Conservation (phyloP, 257 asterid species). For the Przewalskia tangutica region DNA sequence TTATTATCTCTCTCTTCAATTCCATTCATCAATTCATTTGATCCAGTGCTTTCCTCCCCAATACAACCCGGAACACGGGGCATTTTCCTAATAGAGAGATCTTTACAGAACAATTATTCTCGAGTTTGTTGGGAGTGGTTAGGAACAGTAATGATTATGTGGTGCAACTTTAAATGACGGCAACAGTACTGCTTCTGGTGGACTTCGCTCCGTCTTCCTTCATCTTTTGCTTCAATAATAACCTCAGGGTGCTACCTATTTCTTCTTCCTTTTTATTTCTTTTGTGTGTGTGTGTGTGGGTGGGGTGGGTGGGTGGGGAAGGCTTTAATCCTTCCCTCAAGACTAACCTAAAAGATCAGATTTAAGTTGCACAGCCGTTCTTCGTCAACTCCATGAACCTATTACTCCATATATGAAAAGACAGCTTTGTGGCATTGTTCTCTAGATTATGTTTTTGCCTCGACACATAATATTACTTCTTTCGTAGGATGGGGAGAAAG, state of each 20-base stretch:
- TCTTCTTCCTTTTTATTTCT: too few relatives aligned
- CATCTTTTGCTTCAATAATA: neutral
- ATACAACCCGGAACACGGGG: neutral
- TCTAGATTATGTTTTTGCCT: neutral
- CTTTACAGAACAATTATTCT: neutral
- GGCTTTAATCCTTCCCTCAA: neutral
- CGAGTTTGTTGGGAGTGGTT: neutral
- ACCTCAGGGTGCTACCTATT: neutral
- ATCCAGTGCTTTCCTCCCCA: neutral
- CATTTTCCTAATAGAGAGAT: neutral
- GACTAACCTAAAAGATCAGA: neutral
- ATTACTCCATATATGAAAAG: neutral
- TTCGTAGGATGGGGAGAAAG: slow-evolving; percentile 58
- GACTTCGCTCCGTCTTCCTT: neutral
- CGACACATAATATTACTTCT: neutral
- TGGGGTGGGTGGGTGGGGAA: neutral
- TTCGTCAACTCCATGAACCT: neutral
- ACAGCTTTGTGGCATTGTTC: neutral
- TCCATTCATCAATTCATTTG: neutral
- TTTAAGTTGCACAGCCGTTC: neutral
- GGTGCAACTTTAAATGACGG: neutral
- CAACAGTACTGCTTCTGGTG: neutral
- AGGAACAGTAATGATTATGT: neutral
- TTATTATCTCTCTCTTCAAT: neutral
- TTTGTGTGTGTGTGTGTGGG: neutral